These are phyloP conservation scores for Pulveroboletus sp. DNA, from an alignment of 768 basidiomycete genomes.

Conservation along the genomic window DNA sequence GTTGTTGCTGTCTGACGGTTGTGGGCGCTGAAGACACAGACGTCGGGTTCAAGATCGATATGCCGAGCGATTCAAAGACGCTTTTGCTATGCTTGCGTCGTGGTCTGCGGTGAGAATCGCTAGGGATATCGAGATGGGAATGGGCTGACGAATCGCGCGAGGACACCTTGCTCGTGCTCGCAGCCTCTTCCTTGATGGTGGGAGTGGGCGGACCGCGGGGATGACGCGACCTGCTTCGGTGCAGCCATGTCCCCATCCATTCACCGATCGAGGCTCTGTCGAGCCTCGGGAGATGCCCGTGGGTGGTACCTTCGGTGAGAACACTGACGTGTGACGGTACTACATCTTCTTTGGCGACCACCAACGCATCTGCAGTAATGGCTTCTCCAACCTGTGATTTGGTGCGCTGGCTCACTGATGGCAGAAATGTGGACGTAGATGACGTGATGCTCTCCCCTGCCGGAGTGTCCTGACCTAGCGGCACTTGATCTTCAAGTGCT, in stretches of 20 bases:
- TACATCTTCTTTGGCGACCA: slow-evolving; percentile 1
- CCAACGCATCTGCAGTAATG: background rate
- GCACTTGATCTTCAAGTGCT: slow-evolving; percentile 48
- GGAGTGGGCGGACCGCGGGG: slow-evolving; percentile 19
- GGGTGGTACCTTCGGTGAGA: slow-evolving; percentile 5
- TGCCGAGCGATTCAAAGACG: slow-evolving; percentile 69
- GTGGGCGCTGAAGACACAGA: too few relatives aligned
- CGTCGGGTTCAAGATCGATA: slow-evolving; percentile 66
- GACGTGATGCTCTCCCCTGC: slow-evolving; percentile 20
- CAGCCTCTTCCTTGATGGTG: slow-evolving; percentile 22
- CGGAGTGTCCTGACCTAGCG: slow-evolving; percentile 26
- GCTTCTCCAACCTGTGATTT: slow-evolving; percentile 1
- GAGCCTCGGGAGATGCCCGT: slow-evolving; percentile 17
- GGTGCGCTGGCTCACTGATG: background rate
- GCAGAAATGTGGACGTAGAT: slow-evolving; percentile 9
- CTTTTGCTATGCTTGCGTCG: slow-evolving; percentile 52
- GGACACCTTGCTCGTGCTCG: slow-evolving; percentile 18
- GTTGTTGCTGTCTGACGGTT: slow-evolving; percentile 23
- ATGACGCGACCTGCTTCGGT: slow-evolving; percentile 42
- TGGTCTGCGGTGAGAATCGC: slow-evolving; percentile 11
- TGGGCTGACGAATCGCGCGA: slow-evolving; percentile 24
- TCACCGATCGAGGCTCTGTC: slow-evolving; percentile 49
- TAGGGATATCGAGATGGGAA: slow-evolving; percentile 8
- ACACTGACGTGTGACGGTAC: slow-evolving; percentile 2
- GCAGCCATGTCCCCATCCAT: slow-evolving; percentile 79